phyloP scores from a whole-genome alignment of 371 early-diverging fungal genomes.

The Chytridium lagenaria region DNA sequence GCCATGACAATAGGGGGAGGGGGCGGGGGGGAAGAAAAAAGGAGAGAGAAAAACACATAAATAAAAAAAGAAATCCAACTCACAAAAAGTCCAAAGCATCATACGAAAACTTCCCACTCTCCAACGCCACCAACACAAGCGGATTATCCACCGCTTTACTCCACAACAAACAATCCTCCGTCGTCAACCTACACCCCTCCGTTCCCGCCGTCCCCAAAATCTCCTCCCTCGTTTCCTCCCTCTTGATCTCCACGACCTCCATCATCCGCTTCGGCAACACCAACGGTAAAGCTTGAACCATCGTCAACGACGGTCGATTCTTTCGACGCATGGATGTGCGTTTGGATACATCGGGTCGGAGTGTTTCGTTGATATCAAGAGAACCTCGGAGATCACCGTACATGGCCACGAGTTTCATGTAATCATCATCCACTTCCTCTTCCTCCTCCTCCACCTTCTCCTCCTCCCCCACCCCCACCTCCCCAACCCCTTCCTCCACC shows the following conservation, averaged over 20 bases:
- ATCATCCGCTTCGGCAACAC: neutral
- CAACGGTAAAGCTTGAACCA: neutral
- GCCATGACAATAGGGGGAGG: too few species aligned
- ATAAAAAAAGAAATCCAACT: constrained; percentile 6
- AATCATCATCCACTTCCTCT: neutral
- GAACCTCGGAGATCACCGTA: neutral
- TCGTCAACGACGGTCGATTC: constrained; percentile 5
- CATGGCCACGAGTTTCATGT: neutral
- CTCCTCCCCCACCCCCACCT: neutral
- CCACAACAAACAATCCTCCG: constrained; percentile 9
- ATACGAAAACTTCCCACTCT: constrained; percentile 12
- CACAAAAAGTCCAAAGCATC: constrained; percentile 20
- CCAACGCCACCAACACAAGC: constrained; percentile 8
- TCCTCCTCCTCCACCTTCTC: neutral
- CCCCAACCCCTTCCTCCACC: neutral
- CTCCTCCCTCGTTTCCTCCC: constrained; percentile 1
- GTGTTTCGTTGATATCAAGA: neutral
- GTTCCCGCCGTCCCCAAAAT: constrained; percentile 16
- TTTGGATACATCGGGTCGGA: neutral
- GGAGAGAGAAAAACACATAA: neutral
- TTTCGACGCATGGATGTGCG: neutral
- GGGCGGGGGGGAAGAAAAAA: neutral
- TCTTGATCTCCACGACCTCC: neutral
- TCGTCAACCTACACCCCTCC: neutral
- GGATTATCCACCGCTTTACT: constrained; percentile 16